Conservation (phyloP, 202 grass and related monocot genomes). For the Zoysia matrella region DNA sequence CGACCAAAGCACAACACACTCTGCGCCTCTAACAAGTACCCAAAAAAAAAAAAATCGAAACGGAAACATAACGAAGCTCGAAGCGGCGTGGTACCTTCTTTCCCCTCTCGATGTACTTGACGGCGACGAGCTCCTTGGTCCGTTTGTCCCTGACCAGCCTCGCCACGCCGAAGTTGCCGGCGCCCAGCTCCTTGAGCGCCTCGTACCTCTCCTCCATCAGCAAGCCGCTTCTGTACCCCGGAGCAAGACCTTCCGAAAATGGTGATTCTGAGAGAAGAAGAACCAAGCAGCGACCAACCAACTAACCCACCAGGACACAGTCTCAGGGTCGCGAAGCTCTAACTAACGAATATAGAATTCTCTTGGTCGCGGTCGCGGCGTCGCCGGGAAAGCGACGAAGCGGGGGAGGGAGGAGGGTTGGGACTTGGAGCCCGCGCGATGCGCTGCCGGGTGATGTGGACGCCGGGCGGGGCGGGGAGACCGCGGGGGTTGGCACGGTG, state of each 20-base stretch:
- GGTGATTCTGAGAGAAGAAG: background rate
- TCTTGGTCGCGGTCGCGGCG: constrained; percentile 49
- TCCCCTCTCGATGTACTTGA: constrained; percentile 95
- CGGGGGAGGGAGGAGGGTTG: background rate
- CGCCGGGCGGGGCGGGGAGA: no score
- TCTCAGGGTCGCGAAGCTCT: constrained; percentile 1
- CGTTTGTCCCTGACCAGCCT: constrained; percentile 81
- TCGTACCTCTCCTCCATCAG: constrained; percentile 90
- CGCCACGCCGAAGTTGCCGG: constrained; percentile 87
- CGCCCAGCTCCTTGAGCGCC: constrained; percentile 76
- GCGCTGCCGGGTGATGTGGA: constrained; percentile 18
- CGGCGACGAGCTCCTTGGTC: constrained; percentile 83
- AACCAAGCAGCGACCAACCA: background rate
- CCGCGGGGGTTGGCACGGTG: background rate
- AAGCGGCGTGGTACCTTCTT: constrained; percentile 57
- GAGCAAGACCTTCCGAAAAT: constrained; percentile 5
- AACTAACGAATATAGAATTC: constrained; percentile 23
- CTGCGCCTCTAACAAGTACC: background rate
- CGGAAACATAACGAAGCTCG: background rate
- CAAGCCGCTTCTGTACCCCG: background rate
- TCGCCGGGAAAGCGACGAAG: constrained; percentile 54
- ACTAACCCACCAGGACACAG: constrained; percentile 6
- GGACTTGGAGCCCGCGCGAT: constrained; percentile 33
- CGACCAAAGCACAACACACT: background rate
- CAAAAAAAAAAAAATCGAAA: no score